Conservation (phyloP, 352 stramenopile species). For the Pythium apleroticum region DNA sequence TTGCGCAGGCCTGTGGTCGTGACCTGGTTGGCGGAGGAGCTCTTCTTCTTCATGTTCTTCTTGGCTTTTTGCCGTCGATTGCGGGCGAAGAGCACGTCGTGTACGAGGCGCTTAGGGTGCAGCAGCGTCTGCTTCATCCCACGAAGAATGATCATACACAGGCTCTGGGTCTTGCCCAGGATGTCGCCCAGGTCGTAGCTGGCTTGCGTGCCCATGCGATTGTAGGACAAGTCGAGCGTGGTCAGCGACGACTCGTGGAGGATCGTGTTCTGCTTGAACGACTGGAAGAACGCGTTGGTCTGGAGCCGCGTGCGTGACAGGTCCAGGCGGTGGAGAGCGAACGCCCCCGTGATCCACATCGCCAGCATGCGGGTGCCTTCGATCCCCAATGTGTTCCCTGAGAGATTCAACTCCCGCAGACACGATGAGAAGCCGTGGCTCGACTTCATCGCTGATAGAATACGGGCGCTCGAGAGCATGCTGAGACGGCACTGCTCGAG, state of each 20-base stretch:
- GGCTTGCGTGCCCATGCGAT: conserved; percentile 51
- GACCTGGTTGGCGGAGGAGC: neutral
- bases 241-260: conserved; percentile 64
- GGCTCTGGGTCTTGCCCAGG: conserved; percentile 57
- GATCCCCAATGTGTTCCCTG: conserved; percentile 49
- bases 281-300: conserved; percentile 50
- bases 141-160: conserved; percentile 61
- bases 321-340: conserved; percentile 56
- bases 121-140: conserved; percentile 44
- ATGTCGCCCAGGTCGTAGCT: conserved; percentile 58
- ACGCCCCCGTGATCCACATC: conserved; percentile 56
- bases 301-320: conserved; percentile 60
- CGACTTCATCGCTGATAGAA: conserved; percentile 44
- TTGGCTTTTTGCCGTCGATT: neutral
- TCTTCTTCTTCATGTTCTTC: neutral
- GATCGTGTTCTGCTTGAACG: conserved; percentile 62
- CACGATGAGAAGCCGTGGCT: conserved; percentile 48
- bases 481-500: conserved; percentile 53
- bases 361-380: conserved; percentile 47
- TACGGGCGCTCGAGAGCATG: conserved; percentile 32
- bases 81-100: conserved; percentile 1
- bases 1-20: conserved; percentile 41
- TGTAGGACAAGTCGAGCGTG: conserved; percentile 70
- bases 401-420: conserved; percentile 60
- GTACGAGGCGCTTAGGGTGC: conserved; percentile 7